Evolutionary conservation across 2,329 filamentous ascomycete genomes (phyloP).

Genomic region (Monosporascus sp.): DNA sequence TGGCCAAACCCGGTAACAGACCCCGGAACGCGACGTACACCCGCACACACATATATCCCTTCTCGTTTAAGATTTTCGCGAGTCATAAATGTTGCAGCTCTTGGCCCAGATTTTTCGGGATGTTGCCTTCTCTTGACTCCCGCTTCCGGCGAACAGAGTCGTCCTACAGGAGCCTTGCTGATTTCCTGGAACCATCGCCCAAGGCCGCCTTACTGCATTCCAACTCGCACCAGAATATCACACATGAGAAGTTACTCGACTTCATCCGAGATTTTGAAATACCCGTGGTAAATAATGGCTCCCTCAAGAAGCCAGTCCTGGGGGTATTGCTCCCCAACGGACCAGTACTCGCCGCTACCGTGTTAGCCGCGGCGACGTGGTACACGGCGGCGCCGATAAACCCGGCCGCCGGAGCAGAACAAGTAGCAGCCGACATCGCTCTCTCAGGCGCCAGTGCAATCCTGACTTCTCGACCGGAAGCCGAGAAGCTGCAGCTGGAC

Average conservation of each 20-base stretch:
- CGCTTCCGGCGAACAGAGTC: neutral
- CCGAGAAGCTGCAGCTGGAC: slow-evolving; percentile 32
- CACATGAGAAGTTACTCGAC: slow-evolving; percentile 24
- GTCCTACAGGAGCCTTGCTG: slow-evolving; percentile 29
- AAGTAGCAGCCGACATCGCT: slow-evolving; percentile 45
- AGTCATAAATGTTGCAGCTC: neutral
- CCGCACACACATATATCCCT: neutral
- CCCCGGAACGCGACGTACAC: neutral
- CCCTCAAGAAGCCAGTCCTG: slow-evolving; percentile 34
- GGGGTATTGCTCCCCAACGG: slow-evolving; percentile 50
- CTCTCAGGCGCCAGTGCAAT: slow-evolving; percentile 42
- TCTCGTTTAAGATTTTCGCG: neutral
- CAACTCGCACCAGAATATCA: slow-evolving; percentile 20
- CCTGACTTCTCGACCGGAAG: slow-evolving; percentile 37
- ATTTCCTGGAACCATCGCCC: slow-evolving; percentile 24
- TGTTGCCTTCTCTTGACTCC: neutral
- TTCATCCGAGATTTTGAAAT: slow-evolving; percentile 31
- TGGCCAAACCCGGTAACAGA: neutral
- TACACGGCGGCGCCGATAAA: slow-evolving; percentile 50
- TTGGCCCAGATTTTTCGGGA: neutral
- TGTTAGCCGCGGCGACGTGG: slow-evolving; percentile 42
- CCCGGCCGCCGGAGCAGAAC: slow-evolving; percentile 40
- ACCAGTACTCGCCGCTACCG: slow-evolving; percentile 44
- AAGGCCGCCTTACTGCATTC: slow-evolving; percentile 25
- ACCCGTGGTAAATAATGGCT: slow-evolving; percentile 11